A percentile compares a stretch with the other conserved stretches of the same genome.
phyloP scores from a whole-genome alignment of 208 protist species.

The Porcisia hertigi region DNA sequence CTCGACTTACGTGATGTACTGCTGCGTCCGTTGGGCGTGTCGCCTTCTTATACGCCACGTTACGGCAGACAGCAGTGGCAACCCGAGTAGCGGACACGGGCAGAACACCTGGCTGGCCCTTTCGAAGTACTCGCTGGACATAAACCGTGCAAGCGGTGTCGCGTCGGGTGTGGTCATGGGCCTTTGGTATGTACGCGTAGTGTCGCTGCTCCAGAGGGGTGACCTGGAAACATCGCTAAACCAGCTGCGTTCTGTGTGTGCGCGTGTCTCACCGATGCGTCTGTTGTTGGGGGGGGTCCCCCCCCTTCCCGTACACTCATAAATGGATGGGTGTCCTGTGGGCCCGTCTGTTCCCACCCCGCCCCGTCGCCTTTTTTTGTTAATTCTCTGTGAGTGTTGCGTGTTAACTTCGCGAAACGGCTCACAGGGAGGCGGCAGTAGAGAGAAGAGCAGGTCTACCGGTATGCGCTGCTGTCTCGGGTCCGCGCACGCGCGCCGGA shows the following conservation, averaged over 20 bases:
- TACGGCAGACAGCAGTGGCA: slow-evolving; percentile 21
- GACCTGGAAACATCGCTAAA: slow-evolving; percentile 47
- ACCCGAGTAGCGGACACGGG: slow-evolving; percentile 7
- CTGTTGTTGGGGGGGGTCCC: slow-evolving; percentile 30
- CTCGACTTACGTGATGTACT: slow-evolving; percentile 61
- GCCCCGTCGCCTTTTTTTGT: too few relatives aligned
- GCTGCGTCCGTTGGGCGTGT: slow-evolving; percentile 41
- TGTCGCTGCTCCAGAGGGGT: slow-evolving; percentile 58
- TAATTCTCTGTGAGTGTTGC: too few relatives aligned
- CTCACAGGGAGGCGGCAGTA: too few relatives aligned
- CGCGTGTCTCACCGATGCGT: slow-evolving; percentile 42
- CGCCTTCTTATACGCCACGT: slow-evolving; percentile 38
- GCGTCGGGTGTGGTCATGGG: slow-evolving; percentile 47
- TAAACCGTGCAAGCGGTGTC: slow-evolving; percentile 40
- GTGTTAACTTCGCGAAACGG: too few relatives aligned
- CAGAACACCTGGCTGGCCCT: slow-evolving; percentile 35
- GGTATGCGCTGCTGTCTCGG: too few relatives aligned
- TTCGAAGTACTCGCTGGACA: slow-evolving; percentile 21
- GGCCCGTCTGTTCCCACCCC: too few relatives aligned
- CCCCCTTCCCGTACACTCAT: neutral
- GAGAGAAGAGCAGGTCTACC: too few relatives aligned
- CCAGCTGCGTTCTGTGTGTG: slow-evolving; percentile 40
- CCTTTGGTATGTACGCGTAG: slow-evolving; percentile 58
- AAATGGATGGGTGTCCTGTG: too few relatives aligned
- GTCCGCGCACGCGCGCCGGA: too few relatives aligned